Base-by-base conservation (phyloP, 2,329 filamentous ascomycete genomes). In the Diaporthe sp. region DNA sequence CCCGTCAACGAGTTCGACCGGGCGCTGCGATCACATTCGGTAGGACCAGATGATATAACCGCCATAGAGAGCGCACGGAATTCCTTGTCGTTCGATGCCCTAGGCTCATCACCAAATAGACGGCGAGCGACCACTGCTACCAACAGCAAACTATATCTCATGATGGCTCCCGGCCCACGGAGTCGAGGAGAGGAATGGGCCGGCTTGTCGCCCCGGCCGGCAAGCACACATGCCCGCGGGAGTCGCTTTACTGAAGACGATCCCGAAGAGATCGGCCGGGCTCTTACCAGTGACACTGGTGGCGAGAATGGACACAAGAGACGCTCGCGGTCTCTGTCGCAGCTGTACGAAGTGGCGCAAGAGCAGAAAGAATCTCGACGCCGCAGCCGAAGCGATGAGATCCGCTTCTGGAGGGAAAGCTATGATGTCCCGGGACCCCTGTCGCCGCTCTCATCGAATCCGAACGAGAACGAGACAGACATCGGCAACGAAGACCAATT, bases 391-490 rank as follows among this genome's bases (percentile, higher is more conserved):
- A 92, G 90, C 79, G 90, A 91, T 72, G 91, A 93, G 80, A 91
- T 92, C 52, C 87, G 89, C 17, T 91, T 90, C 78, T 92, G 91
- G 90, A 86, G 91, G 75, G 88, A 90, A 78, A 92, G 90, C 76
- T 90, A 91, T 76, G 88, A 87, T 15, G 38, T 76, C 30, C 86
- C 85, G 0, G 86, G 85, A 1, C 83, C 88, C 68, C 80, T 87
- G 72, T 91, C 89, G 9, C 88, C 89, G 0, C 81, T 88, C 42
- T 88, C 89, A 5, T 89, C 89, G 10, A 67, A 55, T 22, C 74
- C 74, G 19, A 71, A 72, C 17, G 73, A 76, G 25, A 50, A 72
- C 22, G 70, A 72, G 70, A 42, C 47, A 12, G 75, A 75, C 9
- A 68, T 68, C 22, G 55, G 54, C 52, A 71, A 35, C 17, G 70